phyloP scores from a whole-genome alignment of 2,329 filamentous ascomycete genomes.

The Calonectria multiphialidica region DNA sequence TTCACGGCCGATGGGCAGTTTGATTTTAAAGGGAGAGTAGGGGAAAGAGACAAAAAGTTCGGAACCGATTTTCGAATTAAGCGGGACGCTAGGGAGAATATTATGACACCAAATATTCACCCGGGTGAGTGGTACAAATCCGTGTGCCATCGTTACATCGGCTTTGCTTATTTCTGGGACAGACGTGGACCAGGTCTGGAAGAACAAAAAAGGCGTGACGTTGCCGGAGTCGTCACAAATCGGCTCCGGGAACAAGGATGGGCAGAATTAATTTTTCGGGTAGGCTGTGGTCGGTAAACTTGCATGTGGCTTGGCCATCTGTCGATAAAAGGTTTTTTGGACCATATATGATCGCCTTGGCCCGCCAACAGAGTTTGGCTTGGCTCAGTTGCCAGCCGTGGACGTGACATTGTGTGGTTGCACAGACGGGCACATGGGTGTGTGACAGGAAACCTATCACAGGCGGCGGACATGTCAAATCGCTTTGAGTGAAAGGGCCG shows the following conservation, averaged over 20 bases:
- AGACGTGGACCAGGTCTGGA: neutral
- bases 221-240: neutral
- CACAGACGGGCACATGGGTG: neutral
- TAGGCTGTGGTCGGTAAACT: neutral
- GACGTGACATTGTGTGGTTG: neutral
- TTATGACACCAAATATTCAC: constrained; percentile 57
- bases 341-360: neutral
- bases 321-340: neutral
- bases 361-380: neutral
- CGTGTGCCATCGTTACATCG: neutral
- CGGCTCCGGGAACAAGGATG: neutral
- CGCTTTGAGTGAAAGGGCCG: neutral
- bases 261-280: neutral
- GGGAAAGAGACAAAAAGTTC: constrained; percentile 59
- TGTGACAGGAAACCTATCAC: neutral
- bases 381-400: neutral
- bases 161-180: neutral
- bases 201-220: neutral
- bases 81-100: constrained; percentile 55
- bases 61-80: constrained; percentile 60
- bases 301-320: neutral
- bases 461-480: neutral
- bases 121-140: constrained; percentile 45
- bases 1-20: constrained; percentile 63
- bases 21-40: constrained; percentile 58